A percentile compares a stretch with the other conserved stretches of the same genome.
phyloP scores from a whole-genome alignment of 1,284 basidiomycete genomes.

The Ustilago hordei region DNA sequence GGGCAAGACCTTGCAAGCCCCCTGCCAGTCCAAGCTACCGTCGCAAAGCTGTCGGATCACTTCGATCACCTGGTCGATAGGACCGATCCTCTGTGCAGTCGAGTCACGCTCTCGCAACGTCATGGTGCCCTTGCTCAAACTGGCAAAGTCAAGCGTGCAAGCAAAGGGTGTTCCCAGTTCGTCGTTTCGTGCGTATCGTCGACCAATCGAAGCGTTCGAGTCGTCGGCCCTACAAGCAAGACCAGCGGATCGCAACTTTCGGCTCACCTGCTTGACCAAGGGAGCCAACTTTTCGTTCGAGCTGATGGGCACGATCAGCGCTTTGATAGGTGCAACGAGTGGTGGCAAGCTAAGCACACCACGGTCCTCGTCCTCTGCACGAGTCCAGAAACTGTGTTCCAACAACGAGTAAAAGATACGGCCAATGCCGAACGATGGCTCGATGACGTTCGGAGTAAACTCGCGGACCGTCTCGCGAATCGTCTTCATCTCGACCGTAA shows the following conservation, averaged over 20 bases:
- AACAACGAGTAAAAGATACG: conserved; percentile 94
- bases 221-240: conserved; percentile 94
- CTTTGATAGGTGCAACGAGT: conserved; percentile 93
- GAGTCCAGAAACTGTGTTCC: conserved; percentile 95
- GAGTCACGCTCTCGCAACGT: conserved; percentile 83
- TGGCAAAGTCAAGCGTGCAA: conserved; percentile 96
- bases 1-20: conserved; percentile 80
- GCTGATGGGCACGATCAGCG: conserved; percentile 94
- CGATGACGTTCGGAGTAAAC: conserved; percentile 96
- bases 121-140: conserved; percentile 74
- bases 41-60: conserved; percentile 74
- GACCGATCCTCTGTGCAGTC: conserved; percentile 90
- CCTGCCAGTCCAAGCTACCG: conserved; percentile 76
- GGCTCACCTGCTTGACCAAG: conserved; percentile 86
- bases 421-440: conserved; percentile 97
- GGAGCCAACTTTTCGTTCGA: conserved; percentile 86
- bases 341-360: conserved; percentile 86
- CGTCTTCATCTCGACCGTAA: conserved; percentile 85
- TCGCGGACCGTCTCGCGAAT: conserved; percentile 94
- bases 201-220: conserved; percentile 92
- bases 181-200: conserved; percentile 97
- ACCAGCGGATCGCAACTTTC: conserved; percentile 86
- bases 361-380: conserved; percentile 77
- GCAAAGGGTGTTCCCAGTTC: conserved; percentile 98
- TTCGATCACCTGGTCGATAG: conserved; percentile 87